phyloP scores from a whole-genome alignment of 2,329 filamentous ascomycete species.

The Hypoxylon sp. region DNA sequence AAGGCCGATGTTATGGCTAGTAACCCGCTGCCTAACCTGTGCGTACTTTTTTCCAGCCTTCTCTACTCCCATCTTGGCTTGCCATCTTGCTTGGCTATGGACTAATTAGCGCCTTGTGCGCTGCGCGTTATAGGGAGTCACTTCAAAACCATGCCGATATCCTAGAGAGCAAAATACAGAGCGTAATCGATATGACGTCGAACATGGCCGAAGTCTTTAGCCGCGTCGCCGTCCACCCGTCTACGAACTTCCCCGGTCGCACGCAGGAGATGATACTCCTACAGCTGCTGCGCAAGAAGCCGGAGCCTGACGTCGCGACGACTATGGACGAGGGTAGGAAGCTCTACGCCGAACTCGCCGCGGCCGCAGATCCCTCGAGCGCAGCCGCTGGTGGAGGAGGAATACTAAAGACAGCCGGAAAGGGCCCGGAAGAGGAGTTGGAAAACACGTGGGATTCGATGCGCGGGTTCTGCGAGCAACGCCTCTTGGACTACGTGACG shows the following conservation, averaged over 20 bases:
- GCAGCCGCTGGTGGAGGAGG: slow-evolving; percentile 2
- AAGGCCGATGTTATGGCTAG: slow-evolving; percentile 71
- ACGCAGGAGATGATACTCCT: slow-evolving; percentile 76
- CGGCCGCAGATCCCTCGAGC: neutral
- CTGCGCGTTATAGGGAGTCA: slow-evolving; percentile 67
- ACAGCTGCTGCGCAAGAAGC: slow-evolving; percentile 84
- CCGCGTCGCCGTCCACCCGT: slow-evolving; percentile 80
- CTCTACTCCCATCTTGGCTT: neutral
- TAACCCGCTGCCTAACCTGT: slow-evolving; percentile 78
- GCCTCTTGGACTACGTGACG: slow-evolving; percentile 57
- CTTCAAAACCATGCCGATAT: slow-evolving; percentile 80
- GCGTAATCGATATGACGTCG: slow-evolving; percentile 74
- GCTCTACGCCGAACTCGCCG: slow-evolving; percentile 49
- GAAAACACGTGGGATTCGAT: slow-evolving; percentile 58
- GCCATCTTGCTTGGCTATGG: neutral
- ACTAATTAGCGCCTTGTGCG: slow-evolving; percentile 1
- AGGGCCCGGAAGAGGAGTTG: slow-evolving; percentile 53
- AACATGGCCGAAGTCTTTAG: slow-evolving; percentile 77
- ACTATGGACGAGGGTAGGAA: slow-evolving; percentile 76
- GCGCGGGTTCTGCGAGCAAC: slow-evolving; percentile 52
- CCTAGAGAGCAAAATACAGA: slow-evolving; percentile 77
- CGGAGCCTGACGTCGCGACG: slow-evolving; percentile 82
- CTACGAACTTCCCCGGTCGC: slow-evolving; percentile 80
- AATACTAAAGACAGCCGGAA: slow-evolving; percentile 50
- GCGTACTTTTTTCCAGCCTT: slow-evolving; percentile 49